Conservation (phyloP, 2,329 filamentous ascomycete species). For the Cytospora schulzeri region DNA sequence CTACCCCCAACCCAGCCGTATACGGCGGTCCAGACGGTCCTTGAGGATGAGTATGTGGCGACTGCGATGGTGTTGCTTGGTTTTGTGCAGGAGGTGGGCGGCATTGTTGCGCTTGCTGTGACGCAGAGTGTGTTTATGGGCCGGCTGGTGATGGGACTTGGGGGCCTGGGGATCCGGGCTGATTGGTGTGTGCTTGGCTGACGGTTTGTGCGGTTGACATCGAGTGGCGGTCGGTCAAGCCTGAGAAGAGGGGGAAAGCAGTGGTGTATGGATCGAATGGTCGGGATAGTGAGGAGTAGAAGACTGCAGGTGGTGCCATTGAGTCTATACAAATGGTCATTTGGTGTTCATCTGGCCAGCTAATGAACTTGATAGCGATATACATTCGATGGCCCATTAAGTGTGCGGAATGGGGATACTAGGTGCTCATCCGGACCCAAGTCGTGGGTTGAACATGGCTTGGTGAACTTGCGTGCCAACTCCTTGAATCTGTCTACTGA, state of each 20-base stretch:
- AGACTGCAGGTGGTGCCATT: neutral
- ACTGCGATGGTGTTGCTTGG: neutral
- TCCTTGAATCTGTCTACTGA: too few relatives aligned
- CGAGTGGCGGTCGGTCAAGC: conserved; percentile 10
- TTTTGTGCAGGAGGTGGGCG: conserved; percentile 7
- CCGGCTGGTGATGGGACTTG: neutral
- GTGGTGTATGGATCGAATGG: neutral
- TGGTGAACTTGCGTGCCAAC: too few relatives aligned
- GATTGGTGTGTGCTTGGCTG: neutral
- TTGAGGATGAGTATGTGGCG: neutral
- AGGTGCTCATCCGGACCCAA: too few relatives aligned
- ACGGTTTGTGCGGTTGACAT: neutral
- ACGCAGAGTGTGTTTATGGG: conserved; percentile 5
- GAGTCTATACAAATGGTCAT: neutral
- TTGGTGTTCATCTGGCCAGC: too few relatives aligned
- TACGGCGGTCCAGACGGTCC: neutral
- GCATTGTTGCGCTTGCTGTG: neutral
- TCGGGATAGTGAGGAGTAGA: neutral
- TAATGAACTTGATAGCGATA: too few relatives aligned
- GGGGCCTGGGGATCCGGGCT: neutral
- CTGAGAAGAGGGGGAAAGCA: conserved; percentile 12
- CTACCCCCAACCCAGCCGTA: conserved; percentile 43
- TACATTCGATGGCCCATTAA: too few relatives aligned
- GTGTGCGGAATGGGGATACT: too few relatives aligned
- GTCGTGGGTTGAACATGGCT: too few relatives aligned